phyloP scores from a whole-genome alignment of 495 filamentous ascomycete genomes.

The Xylaria telfairii region DNA sequence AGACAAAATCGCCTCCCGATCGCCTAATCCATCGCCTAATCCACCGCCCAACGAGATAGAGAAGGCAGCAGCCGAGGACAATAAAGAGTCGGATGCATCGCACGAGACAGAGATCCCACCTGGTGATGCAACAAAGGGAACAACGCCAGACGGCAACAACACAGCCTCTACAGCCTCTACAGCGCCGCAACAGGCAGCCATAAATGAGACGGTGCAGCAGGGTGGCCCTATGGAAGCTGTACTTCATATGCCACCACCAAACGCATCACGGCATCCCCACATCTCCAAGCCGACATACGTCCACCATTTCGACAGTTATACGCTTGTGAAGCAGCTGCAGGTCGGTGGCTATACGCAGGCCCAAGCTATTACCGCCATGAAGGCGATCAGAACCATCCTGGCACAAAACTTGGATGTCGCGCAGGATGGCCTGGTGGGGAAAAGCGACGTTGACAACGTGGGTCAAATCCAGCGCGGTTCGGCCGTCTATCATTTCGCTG shows the following conservation, averaged over 20 bases:
- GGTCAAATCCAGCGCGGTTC: conserved; percentile 20
- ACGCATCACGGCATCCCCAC: conserved; percentile 52
- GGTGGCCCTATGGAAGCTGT: conserved; percentile 69
- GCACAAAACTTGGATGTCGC: conserved; percentile 81
- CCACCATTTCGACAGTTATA: conserved; percentile 96
- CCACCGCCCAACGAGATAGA: conserved; percentile 22
- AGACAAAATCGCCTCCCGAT: conserved; percentile 30
- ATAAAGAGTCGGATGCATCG: conserved; percentile 28
- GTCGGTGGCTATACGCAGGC: conserved; percentile 68
- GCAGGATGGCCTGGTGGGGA: conserved; percentile 73
- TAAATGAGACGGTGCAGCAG: conserved; percentile 34
- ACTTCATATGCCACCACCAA: conserved; percentile 60
- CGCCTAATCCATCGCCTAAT: conserved; percentile 25
- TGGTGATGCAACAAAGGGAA: conserved; percentile 30
- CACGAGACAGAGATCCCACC: conserved; percentile 17
- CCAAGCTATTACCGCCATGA: conserved; percentile 84
- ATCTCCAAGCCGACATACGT: conserved; percentile 80
- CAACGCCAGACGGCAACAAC: conserved; percentile 32
- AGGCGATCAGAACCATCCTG: conserved; percentile 77
- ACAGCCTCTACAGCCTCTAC: conserved; percentile 24
- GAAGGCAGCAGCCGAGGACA: conserved; percentile 32
- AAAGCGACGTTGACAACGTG: conserved; percentile 78
- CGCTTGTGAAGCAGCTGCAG: conserved; percentile 77
- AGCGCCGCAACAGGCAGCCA: conserved; percentile 28
- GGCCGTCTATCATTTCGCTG: conserved; percentile 3